Evolutionary conservation across 768 basidiomycete genomes (phyloP).

Genomic region (Suillus paluster): DNA sequence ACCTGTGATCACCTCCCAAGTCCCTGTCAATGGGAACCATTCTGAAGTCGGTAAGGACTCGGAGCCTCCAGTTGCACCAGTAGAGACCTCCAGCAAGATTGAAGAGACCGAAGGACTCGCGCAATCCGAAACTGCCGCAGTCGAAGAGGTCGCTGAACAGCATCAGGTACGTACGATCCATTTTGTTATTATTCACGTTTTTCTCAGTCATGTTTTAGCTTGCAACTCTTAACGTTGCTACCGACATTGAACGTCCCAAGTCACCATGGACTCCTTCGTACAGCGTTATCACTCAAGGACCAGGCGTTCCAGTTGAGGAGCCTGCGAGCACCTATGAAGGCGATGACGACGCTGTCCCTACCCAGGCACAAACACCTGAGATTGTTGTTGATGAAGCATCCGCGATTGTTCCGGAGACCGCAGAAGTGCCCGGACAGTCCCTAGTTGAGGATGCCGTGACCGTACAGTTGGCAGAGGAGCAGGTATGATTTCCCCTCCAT

Average conservation of each 20-base stretch:
- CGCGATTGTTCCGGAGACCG: neutral
- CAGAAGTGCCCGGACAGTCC: neutral
- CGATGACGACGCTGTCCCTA: neutral
- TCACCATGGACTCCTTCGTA: conserved; percentile 59
- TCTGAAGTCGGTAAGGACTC: neutral
- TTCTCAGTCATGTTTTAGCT: conserved; percentile 1
- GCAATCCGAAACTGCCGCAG: neutral
- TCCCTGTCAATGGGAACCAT: neutral
- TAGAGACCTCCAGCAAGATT: neutral
- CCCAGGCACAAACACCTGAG: conserved; percentile 3
- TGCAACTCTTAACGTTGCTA: conserved; percentile 5
- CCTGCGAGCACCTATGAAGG: conserved; percentile 1
- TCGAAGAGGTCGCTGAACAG: conserved; percentile 7
- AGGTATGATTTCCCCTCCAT: neutral
- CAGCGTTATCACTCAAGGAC: conserved; percentile 49
- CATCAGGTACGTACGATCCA: neutral
- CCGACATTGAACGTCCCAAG: conserved; percentile 46
- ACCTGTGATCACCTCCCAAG: neutral
- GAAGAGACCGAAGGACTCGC: conserved; percentile 7
- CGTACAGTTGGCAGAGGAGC: neutral
- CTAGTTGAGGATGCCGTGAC: neutral
- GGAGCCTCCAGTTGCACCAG: neutral
- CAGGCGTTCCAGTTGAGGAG: conserved; percentile 30
- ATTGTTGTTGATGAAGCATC: conserved; percentile 9
- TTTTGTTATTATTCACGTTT: neutral